Evolutionary conservation across 176 grass and related monocot genomes (phyloP), one percentile per base, ranked within the genome.

Genomic region (Avena sativa): DNA sequence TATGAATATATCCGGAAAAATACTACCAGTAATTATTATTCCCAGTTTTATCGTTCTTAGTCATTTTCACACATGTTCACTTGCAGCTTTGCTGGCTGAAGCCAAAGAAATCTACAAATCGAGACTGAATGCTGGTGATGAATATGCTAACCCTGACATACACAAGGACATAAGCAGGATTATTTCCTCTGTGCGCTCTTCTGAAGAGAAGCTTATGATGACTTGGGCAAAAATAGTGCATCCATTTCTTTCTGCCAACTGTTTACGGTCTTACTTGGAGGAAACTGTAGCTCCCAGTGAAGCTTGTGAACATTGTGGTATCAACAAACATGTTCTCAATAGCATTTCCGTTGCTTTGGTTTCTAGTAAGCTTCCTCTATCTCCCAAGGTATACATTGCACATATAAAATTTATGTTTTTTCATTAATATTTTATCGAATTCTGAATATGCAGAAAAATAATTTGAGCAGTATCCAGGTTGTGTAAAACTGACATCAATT

Each of bases 21-120:
- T 46, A 46, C 38, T 28, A 82, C 46, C 5, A 40, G 10, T 1
- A 78, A 89, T 40, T 76, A 78, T 8, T 63, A 78, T 84, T 26
- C 15, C 6, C 47, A 51, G 34, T 63, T 63, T 64, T 72, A 44
- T 47, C 0, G 1, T 65, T 87, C 9, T 8, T 20, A 77, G 44
- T 77, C 5, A 3, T 80, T 80, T 60, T 59, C 17, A 13, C 86
- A 8, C 12, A 20, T 57, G 12, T 84, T 16, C 16, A 26, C 25
- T n/a, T 80, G 75, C 81, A 91, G 85, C 58, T 74, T 84, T 91
- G 85, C 74, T 91, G 62, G 67, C 80, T 43, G 80, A 91, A 87
- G 85, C 85, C 81, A 91, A 74, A 80, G 49, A 84, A 75, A 87
- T 79, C 34, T 58, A 83, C 25, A 50, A 75, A 76, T 78, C 12